Evolutionary conservation across 139 green algal genomes (phyloP), one percentile per base, ranked within the genome.

Genomic region (Spirogloea muscicola): DNA sequence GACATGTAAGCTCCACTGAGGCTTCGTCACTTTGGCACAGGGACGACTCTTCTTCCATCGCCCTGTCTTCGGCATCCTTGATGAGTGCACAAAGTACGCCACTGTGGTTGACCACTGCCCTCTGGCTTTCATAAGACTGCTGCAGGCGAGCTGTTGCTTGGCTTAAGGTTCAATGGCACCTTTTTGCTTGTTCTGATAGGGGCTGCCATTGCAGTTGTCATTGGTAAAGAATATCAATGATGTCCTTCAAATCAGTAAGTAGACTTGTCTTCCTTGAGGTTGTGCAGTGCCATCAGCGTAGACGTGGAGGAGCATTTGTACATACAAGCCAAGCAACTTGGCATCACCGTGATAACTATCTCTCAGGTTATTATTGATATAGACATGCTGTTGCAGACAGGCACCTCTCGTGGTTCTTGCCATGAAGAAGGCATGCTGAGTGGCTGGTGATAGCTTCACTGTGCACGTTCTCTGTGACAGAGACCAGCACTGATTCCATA

Each of bases 261-360:
- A n/a, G n/a, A n/a, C n/a, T n/a, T n/a, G n/a, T n/a, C n/a, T n/a
- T n/a, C 21, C 21, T 55, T 21, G 21, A 21, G 21, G 21, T 39
- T 10, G 55, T 2, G 33, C 64, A 73, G 64, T 61, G 88, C 88
- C 1, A 91, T 81, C 25, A 89, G 80, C 39, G 84, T 90, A 48
- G 88, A 92, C 44, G 77, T 91, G 39, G 88, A 92, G 75, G 85
- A 90, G 77, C 48, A 51, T 0, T 78, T 92, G 55, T 92, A 91
- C 71, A 29, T 43, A 40, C 66, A 85, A 34, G 77, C 84, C 40
- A 38, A 79, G 41, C 38, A 81, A 27, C 69, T 86, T 2, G 77
- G 73, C 57, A 84, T 86, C 70, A 87, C 84, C 4, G 58, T 86
- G 16, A 37, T 89, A 38, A 89, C 84, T 42, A 87, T 89, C 75